phyloP scores from a whole-genome alignment of 805 yeast genomes.

The Starmera amethionina region DNA sequence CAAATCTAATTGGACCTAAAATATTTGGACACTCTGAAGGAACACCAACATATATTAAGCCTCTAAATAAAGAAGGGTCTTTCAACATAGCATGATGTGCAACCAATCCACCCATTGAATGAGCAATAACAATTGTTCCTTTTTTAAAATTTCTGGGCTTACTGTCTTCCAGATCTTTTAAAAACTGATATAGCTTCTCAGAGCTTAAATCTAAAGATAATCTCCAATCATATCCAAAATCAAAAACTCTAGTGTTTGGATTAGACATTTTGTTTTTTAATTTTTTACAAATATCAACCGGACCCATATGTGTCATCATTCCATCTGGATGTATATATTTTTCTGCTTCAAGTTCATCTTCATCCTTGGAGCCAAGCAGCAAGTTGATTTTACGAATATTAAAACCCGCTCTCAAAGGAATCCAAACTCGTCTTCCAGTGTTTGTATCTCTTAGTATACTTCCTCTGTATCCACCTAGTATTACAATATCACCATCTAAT shows the following conservation, averaged over 20 bases:
- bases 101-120: slow-evolving; percentile 90
- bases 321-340: slow-evolving; percentile 60
- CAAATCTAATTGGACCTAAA: slow-evolving; percentile 74
- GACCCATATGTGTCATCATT: slow-evolving; percentile 74
- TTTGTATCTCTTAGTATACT: slow-evolving; percentile 57
- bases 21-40: slow-evolving; percentile 83
- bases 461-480: slow-evolving; percentile 88
- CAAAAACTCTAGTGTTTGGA: slow-evolving; percentile 51
- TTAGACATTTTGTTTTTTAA: slow-evolving; percentile 48
- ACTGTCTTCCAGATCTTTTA: slow-evolving; percentile 33
- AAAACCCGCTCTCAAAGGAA: slow-evolving; percentile 78
- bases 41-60: slow-evolving; percentile 71
- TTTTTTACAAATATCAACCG: slow-evolving; percentile 66
- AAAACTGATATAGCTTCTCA: slow-evolving; percentile 37
- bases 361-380: slow-evolving; percentile 59
- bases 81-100: slow-evolving; percentile 70
- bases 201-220: slow-evolving; percentile 51
- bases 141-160: slow-evolving; percentile 32
- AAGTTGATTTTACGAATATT: slow-evolving; percentile 62
- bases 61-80: slow-evolving; percentile 60
- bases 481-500: slow-evolving; percentile 67
- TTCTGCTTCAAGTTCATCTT: slow-evolving; percentile 53
- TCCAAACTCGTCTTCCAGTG: slow-evolving; percentile 69
- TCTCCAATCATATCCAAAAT: slow-evolving; percentile 95
- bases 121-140: slow-evolving; percentile 69